phyloP scores from a whole-genome alignment of 2,329 filamentous ascomycete species.

The Sporothrix inflata region DNA sequence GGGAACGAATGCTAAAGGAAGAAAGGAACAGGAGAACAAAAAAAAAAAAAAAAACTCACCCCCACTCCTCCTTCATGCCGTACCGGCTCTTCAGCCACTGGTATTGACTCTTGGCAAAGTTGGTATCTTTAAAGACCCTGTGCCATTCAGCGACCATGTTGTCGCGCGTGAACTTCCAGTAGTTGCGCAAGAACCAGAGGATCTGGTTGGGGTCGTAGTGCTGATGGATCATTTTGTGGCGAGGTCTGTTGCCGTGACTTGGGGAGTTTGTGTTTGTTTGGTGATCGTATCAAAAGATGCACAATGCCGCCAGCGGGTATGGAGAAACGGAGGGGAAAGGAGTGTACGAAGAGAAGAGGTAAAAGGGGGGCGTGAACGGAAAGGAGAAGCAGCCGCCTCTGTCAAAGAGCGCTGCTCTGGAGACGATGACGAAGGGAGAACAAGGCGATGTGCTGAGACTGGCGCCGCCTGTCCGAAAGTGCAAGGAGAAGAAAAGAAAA shows the following conservation, averaged over 20 bases:
- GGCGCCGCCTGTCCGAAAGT: neutral
- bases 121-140: constrained; percentile 24
- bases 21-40: neutral
- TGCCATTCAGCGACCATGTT: constrained; percentile 28
- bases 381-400: neutral
- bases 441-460: neutral
- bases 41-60: constrained; percentile 29
- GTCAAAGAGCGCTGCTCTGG: neutral
- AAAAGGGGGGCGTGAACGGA: neutral
- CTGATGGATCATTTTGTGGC: constrained; percentile 31
- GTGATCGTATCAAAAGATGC: constrained; percentile 21
- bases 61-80: constrained; percentile 35
- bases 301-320: constrained; percentile 13
- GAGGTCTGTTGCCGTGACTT: neutral
- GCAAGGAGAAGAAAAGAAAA: neutral
- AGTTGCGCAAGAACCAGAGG: constrained; percentile 34
- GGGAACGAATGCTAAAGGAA: neutral
- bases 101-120: constrained; percentile 35
- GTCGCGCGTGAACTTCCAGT: constrained; percentile 32
- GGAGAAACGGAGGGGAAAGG: neutral
- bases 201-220: constrained; percentile 34
- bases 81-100: constrained; percentile 34
- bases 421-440: neutral
- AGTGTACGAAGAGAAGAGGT: neutral
- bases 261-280: neutral